Evolutionary conservation across 352 stramenopile species (phyloP), one percentile per base, ranked within the genome.

Genomic region (Thalassiosira hispida): DNA sequence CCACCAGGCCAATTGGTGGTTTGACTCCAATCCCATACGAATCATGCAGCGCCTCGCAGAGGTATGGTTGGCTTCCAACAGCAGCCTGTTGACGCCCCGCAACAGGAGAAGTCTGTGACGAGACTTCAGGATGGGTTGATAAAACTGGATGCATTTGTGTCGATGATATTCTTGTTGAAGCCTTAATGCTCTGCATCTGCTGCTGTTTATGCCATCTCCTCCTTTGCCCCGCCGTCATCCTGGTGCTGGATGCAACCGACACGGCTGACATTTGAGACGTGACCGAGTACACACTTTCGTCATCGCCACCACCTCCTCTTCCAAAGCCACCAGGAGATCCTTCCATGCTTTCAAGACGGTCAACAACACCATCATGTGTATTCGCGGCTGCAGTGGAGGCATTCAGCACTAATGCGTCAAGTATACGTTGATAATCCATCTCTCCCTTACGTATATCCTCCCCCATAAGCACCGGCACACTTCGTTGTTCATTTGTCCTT

Each of bases 11-110:
- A 22, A 33, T 65, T 9, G 69, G 53, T 2, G 62, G 55, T 12
- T 74, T 31, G 5, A 40, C 18, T 31, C 77, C 77, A 29, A 85
- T 78, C 9, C 78, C 78, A 42, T 80, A 83, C 0, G 73, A 72
- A 64, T 85, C 78, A 52, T 85, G 78, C 2, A 85, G 57, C 8
- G 83, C 66, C 42, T 85, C 78, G 35, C 64, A 77, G 0, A 85
- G 68, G 46, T 85, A 83, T 8, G 72, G 65, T 11, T 67, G 35
- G 27, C 73, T 83, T 5, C 78, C 78, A n/a, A 57, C 56, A 20
- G 68, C 14, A n/a, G 72, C 51, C 56, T 85, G 78, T 40, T 80
- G 78, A 4, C 73, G 56, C n/a, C 64, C 66, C 27, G 40, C 27
- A 2, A 65, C 29, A 22, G 38, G 44, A 3, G 63, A 47, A 1